phyloP scores from a whole-genome alignment of 73 alveolate species.

The Paramecium bursaria region DNA sequence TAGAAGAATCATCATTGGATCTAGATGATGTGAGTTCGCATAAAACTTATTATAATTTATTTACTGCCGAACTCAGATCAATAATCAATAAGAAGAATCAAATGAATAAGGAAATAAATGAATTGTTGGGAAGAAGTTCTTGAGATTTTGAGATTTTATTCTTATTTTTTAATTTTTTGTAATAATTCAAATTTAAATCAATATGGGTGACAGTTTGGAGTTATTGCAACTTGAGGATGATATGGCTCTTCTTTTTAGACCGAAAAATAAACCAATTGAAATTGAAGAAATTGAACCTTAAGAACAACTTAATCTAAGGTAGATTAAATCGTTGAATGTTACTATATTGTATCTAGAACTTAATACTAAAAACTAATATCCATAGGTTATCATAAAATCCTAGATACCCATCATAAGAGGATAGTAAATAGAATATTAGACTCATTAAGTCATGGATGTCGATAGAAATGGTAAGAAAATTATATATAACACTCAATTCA shows the following conservation, averaged over 20 bases:
- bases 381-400: too few species aligned
- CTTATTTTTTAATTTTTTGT: too few species aligned
- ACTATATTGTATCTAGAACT: too few species aligned
- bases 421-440: not conserved
- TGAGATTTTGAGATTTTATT: too few species aligned
- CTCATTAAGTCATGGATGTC: conserved; percentile 15
- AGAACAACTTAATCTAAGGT: too few species aligned
- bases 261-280: not conserved
- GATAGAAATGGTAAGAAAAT: conserved; percentile 13
- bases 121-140: conserved; percentile 48
- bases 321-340: too few species aligned
- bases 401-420: conserved; percentile 19
- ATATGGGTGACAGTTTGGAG: not conserved
- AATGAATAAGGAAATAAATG: conserved; percentile 5
- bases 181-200: too few species aligned
- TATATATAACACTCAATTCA: conserved; percentile 16
- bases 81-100: not conserved
- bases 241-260: not conserved
- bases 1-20: conserved; percentile 22
- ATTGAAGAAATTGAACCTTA: not conserved
- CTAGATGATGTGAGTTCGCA: conserved; percentile 35
- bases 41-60: conserved; percentile 38
- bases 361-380: too few species aligned
- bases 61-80: conserved; percentile 3
- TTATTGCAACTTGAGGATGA: not conserved